Percentiles rank a stretch among this genome's conserved stretches.
phyloP scores from a whole-genome alignment of 2,329 filamentous ascomycete genomes.

The Arthrobotrys pseudoclavata region DNA sequence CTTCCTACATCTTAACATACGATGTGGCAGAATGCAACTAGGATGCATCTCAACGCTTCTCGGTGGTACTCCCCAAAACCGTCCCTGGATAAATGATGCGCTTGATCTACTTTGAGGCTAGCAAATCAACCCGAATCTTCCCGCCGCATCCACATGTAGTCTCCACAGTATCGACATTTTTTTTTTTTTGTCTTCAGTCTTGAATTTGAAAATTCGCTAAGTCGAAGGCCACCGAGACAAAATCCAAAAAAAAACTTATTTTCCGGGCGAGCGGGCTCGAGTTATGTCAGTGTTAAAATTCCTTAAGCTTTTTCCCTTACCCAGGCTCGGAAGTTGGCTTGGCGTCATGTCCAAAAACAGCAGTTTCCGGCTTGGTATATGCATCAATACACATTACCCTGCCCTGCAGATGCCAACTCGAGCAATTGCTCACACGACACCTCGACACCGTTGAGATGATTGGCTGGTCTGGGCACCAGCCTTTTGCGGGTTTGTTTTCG shows the following conservation, averaged over 20 bases:
- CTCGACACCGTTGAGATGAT: not conserved
- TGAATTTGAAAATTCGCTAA: not conserved
- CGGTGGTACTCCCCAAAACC: slow-evolving; percentile 10
- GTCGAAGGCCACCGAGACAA: not conserved
- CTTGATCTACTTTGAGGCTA: slow-evolving; percentile 3
- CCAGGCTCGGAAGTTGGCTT: slow-evolving; percentile 33
- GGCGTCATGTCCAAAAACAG: slow-evolving; percentile 19
- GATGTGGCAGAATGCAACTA: slow-evolving; percentile 9
- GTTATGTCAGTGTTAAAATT: slow-evolving; percentile 9
- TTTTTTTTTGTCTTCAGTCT: not conserved
- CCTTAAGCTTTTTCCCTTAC: slow-evolving; percentile 19
- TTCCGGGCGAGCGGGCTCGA: slow-evolving; percentile 15
- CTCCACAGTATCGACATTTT: not conserved
- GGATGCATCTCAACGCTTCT: slow-evolving; percentile 8
- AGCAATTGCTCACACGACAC: slow-evolving; percentile 29
- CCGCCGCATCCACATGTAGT: slow-evolving; percentile 51
- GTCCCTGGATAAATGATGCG: slow-evolving; percentile 21
- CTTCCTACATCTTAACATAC: slow-evolving; percentile 18
- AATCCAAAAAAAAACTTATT: slow-evolving; percentile 17
- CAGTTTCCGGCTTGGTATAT: slow-evolving; percentile 25
- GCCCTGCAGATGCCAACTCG: slow-evolving; percentile 10
- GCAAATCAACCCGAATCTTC: slow-evolving; percentile 39
- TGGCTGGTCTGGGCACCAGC: slow-evolving; percentile 7
- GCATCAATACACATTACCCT: slow-evolving; percentile 3
- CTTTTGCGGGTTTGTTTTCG: not conserved